A percentile compares a stretch with the other conserved stretches of the same genome.
Conservation (phyloP, 306 rosid genomes). For the Malus domestica region ASM211411v1 NC_041801.1:20466501-20467000, state of each 20-base stretch:
- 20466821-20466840: neutral
- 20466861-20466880: neutral
- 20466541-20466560: constrained; percentile 95
- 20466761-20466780: constrained; percentile 3
- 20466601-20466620: constrained; percentile 1
- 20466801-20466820: neutral
- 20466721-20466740: constrained; percentile 97
- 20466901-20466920: neutral
- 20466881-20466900: neutral
- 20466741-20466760: constrained; percentile 96
- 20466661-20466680: constrained; percentile 87
- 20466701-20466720: constrained; percentile 98
- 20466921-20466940: no score
- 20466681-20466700: constrained; percentile 99
- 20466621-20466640: constrained; percentile 6
- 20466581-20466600: constrained; percentile 57
- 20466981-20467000: no score
- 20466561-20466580: constrained; percentile 99
- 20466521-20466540: constrained; percentile 99
- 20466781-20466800: neutral
- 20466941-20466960: no score
- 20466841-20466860: neutral
- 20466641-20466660: constrained; percentile 27
- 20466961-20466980: no score
- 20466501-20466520: constrained; percentile 95